Evolutionary conservation across 2,329 filamentous ascomycete genomes (phyloP).

Genomic region (Alternaria conjuncta): DNA sequence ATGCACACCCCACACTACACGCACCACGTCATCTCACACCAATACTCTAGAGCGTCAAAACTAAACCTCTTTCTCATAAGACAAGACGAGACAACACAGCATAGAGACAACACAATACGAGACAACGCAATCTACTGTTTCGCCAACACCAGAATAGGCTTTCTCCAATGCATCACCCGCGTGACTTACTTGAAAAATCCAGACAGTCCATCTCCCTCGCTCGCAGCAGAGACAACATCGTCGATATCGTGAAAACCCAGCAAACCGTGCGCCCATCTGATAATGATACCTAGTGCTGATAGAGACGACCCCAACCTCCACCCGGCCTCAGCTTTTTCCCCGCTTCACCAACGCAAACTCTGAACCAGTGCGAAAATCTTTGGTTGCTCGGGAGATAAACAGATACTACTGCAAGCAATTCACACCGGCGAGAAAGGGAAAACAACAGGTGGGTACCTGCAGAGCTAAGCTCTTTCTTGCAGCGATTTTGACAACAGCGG

Average conservation of each 20-base stretch:
- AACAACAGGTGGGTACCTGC: conserved; percentile 9
- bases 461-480: conserved; percentile 5
- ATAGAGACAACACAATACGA: not conserved
- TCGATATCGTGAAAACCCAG: not conserved
- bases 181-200: not conserved
- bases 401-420: conserved; percentile 1
- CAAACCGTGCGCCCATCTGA: not conserved
- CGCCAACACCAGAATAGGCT: not conserved
- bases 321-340: not conserved
- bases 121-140: not conserved
- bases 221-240: not conserved
- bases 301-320: not conserved
- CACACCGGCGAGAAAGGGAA: not conserved
- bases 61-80: not conserved
- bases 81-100: not conserved
- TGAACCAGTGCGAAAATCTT: not conserved
- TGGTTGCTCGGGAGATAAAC: conserved; percentile 1
- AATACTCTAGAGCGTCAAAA: not conserved
- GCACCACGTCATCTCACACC: conserved; percentile 1
- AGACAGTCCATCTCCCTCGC: not conserved
- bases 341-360: not conserved
- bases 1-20: not conserved
- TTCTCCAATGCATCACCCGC: not conserved
- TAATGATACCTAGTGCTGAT: not conserved
- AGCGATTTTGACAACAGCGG: not conserved